These are phyloP conservation scores for Populus ilicifolia DNA, from an alignment of 345 rosid species.

Conservation along the genomic window DNA sequence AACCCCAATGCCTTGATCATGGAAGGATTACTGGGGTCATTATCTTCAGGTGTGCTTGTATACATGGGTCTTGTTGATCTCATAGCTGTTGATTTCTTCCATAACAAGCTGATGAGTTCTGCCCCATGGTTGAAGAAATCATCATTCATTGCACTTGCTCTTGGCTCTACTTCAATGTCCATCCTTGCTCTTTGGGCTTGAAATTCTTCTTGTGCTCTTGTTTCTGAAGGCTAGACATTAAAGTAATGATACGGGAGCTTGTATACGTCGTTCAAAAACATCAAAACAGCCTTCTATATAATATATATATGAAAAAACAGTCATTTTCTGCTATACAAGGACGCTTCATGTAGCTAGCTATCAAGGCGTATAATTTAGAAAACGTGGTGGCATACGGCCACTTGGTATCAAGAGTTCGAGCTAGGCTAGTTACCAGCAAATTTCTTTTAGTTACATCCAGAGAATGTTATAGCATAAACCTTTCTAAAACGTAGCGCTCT, in stretches of 20 bases:
- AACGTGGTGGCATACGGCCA: not conserved
- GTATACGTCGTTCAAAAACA: not conserved
- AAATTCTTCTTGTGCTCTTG: not conserved
- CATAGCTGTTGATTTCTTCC: constrained; percentile 80
- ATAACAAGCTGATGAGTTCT: constrained; percentile 77
- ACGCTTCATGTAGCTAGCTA: not conserved
- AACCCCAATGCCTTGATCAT: constrained; percentile 72
- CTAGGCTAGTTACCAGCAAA: not conserved
- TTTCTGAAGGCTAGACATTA: not conserved
- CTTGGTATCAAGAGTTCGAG: not conserved
- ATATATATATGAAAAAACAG: no score
- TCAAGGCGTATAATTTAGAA: not conserved
- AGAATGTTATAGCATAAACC: not conserved
- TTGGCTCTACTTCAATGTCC: constrained; percentile 86
- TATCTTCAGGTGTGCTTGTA: constrained; percentile 80
- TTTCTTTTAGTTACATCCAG: not conserved
- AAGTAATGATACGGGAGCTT: not conserved
- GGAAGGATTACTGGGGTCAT: constrained; percentile 81
- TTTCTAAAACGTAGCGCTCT: not conserved
- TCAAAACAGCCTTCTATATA: not conserved
- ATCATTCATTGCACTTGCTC: constrained; percentile 56
- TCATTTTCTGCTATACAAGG: not conserved
- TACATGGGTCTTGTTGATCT: constrained; percentile 98
- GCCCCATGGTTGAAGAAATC: constrained; percentile 57
- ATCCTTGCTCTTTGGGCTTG: constrained; percentile 94